Evolutionary conservation across 2,329 filamentous ascomycete genomes (phyloP).

Genomic region (Thermochaetoides dissita): DNA sequence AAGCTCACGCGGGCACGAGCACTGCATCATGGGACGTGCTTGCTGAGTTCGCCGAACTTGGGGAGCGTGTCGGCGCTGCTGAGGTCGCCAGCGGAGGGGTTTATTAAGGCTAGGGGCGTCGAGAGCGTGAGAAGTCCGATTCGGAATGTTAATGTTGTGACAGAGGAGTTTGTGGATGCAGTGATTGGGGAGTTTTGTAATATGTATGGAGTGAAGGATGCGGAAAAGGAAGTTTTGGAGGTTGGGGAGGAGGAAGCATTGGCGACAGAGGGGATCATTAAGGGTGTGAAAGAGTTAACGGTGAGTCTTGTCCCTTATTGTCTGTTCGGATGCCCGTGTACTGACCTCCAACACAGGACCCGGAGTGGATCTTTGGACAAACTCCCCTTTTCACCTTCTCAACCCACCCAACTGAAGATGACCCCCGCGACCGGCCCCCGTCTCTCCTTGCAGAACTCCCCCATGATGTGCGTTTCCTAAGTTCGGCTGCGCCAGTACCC

Average conservation of each 20-base stretch:
- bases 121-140: constrained; percentile 82
- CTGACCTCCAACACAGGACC: constrained; percentile 28
- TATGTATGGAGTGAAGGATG: constrained; percentile 44
- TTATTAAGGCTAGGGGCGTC: constrained; percentile 70
- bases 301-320: constrained; percentile 18
- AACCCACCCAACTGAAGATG: constrained; percentile 42
- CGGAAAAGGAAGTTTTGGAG: constrained; percentile 15
- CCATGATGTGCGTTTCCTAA: constrained; percentile 17
- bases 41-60: constrained; percentile 67
- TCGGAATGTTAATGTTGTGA: constrained; percentile 54
- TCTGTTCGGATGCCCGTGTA: constrained; percentile 1
- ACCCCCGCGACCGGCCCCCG: constrained; percentile 40
- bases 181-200: constrained; percentile 50
- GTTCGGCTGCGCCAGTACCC: constrained; percentile 11
- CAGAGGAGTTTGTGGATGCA: constrained; percentile 33
- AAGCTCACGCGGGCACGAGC: constrained; percentile 72
- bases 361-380: constrained; percentile 69
- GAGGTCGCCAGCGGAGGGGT: constrained; percentile 61
- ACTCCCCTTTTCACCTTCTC: constrained; percentile 72
- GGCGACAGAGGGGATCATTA: constrained; percentile 26
- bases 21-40: constrained; percentile 84
- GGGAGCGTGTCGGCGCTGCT: constrained; percentile 54
- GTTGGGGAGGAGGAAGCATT: constrained; percentile 36
- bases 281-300: constrained; percentile 23
- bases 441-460: too few relatives aligned